Conservation (phyloP, 2,329 filamentous ascomycete species). For the Pestalotiopsis sp. region DNA sequence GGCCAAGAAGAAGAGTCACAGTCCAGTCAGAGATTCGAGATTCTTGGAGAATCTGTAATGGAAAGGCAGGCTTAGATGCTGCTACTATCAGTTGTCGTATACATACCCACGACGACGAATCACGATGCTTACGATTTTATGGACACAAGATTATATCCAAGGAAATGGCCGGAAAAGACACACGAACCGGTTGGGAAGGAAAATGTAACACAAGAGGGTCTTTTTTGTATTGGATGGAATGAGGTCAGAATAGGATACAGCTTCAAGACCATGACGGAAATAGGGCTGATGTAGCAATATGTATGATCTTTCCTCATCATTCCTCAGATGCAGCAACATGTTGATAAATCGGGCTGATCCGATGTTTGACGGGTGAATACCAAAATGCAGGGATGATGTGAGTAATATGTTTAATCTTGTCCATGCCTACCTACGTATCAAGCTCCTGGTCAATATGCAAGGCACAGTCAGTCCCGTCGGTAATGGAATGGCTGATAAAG, state of each 20-base stretch:
- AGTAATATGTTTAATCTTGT: background rate
- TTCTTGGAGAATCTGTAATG: slow-evolving; percentile 59
- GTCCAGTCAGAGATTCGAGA: slow-evolving; percentile 59
- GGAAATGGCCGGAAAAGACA: background rate
- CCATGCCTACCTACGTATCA: no score
- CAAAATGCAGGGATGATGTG: background rate
- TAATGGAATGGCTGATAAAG: no score
- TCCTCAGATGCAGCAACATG: background rate
- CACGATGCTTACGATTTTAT: background rate
- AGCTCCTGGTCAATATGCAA: no score
- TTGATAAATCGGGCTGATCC: background rate
- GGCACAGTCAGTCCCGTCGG: no score
- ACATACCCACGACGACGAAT: background rate
- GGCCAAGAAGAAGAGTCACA: slow-evolving; percentile 44
- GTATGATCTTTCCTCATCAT: no score
- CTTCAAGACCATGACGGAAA: background rate
- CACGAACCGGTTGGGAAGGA: background rate
- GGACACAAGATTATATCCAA: background rate
- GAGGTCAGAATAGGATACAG: background rate
- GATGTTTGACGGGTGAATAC: background rate
- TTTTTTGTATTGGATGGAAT: background rate
- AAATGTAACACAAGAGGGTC: background rate
- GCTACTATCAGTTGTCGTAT: background rate
- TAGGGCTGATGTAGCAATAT: background rate
- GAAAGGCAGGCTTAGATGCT: background rate